Evolutionary conservation across 257 asterid species (phyloP).

Genomic region (Capsicum chinense): DNA sequence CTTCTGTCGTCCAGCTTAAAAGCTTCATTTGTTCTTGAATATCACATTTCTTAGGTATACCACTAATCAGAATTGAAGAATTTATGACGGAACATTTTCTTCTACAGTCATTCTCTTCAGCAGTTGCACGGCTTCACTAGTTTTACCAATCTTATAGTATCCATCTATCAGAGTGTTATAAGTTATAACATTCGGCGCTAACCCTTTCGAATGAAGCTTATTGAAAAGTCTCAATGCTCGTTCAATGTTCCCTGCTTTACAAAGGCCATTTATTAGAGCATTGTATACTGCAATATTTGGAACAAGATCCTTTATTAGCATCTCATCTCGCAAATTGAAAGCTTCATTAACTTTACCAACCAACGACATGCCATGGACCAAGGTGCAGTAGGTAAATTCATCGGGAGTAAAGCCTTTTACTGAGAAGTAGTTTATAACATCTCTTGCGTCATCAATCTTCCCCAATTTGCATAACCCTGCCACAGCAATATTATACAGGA

Average conservation of each 20-base stretch:
- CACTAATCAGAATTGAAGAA: conserved; percentile 55
- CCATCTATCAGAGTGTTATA: conserved; percentile 79
- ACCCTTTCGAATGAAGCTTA: conserved; percentile 70
- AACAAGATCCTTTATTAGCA: conserved; percentile 70
- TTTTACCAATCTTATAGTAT: conserved; percentile 63
- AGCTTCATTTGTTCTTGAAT: conserved; percentile 49
- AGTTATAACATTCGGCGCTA: conserved; percentile 65
- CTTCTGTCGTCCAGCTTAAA: conserved; percentile 47
- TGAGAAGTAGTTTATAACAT: conserved; percentile 50
- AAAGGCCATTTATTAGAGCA: conserved; percentile 79
- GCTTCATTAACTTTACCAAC: conserved; percentile 79
- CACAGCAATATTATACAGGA: conserved; percentile 74
- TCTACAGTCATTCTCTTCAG: conserved; percentile 67
- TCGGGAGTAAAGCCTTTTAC: conserved; percentile 76
- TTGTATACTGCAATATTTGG: conserved; percentile 81
- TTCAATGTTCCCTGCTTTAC: conserved; percentile 75
- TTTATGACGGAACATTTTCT: conserved; percentile 61
- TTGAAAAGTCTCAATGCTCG: conserved; percentile 78
- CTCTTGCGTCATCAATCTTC: conserved; percentile 70
- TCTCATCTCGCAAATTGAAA: conserved; percentile 81
- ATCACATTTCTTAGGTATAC: conserved; percentile 49
- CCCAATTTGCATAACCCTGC: conserved; percentile 80
- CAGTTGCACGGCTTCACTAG: conserved; percentile 58
- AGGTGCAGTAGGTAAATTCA: conserved; percentile 79
- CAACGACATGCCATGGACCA: conserved; percentile 65